Evolutionary conservation across 345 rosid species (phyloP).

Genomic region (Populus davidiana): DNA sequence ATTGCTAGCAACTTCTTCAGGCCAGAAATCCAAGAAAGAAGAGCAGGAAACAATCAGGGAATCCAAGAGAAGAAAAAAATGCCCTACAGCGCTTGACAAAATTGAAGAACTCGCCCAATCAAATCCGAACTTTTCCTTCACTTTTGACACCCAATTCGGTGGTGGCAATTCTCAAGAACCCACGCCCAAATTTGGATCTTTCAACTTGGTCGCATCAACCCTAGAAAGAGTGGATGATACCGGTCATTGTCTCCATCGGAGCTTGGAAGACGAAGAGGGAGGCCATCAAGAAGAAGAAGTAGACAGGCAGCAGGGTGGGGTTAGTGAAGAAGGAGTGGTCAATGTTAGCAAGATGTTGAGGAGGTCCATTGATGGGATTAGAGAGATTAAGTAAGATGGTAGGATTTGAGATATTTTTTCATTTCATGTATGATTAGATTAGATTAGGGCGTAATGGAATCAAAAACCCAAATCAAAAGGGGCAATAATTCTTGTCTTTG

Average conservation of each 20-base stretch:
- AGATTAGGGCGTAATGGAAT: not conserved
- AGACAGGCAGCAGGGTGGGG: not conserved
- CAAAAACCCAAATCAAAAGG: not conserved
- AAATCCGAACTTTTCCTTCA: conserved; percentile 10
- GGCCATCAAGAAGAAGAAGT: not conserved
- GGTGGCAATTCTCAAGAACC: conserved; percentile 4
- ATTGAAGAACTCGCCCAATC: not conserved
- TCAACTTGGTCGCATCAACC: conserved; percentile 6
- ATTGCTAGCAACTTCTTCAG: not conserved
- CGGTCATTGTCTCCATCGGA: not conserved
- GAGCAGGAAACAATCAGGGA: conserved; percentile 3
- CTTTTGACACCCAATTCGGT: conserved; percentile 26
- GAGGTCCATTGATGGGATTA: not conserved
- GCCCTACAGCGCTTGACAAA: conserved; percentile 19
- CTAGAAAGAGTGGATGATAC: not conserved
- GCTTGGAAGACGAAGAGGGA: not conserved
- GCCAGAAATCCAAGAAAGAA: conserved; percentile 8
- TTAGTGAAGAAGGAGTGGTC: not conserved
- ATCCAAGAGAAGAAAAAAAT: conserved; percentile 19
- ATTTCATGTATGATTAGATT: not conserved
- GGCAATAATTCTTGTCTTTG: not conserved
- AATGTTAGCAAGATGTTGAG: not conserved
- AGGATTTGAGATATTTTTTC: not conserved
- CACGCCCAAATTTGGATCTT: conserved; percentile 35
- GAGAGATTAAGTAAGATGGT: not conserved